Percentiles rank a stretch among this genome's conserved stretches.
Conservation (phyloP, 345 rosid species). For the Angophora floribunda region DNA sequence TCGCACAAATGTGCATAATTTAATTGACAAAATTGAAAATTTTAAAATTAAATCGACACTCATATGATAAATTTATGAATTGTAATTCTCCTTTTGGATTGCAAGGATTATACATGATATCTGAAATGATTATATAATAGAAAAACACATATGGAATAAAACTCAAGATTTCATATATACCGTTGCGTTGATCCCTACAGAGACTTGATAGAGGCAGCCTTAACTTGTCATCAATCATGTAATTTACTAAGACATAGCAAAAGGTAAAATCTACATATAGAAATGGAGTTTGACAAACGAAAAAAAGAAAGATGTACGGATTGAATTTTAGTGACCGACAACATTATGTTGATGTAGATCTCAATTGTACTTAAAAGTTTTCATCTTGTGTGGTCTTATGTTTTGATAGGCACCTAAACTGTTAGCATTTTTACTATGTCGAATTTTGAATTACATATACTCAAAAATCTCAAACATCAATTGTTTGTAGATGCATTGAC, state of each 20-base stretch:
- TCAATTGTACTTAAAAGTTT: neutral
- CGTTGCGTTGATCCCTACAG: neutral
- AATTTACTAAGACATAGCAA: neutral
- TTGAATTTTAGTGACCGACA: neutral
- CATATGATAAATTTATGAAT: neutral
- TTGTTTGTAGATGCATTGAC: neutral
- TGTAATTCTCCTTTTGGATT: neutral
- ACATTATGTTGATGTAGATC: no score
- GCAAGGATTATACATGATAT: neutral
- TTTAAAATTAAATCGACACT: neutral
- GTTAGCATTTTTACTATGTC: neutral
- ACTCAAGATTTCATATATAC: no score
- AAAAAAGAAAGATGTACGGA: neutral
- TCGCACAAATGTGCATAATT: accelerated
- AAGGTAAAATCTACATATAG: neutral
- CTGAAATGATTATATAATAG: neutral
- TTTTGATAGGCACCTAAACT: neutral
- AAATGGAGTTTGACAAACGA: neutral
- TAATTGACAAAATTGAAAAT: neutral
- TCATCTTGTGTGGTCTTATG: neutral
- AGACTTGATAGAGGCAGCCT: neutral
- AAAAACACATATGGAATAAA: neutral
- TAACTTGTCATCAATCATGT: neutral
- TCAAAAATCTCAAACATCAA: neutral
- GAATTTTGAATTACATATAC: neutral